These are phyloP conservation scores for Ophiocordyceps camponoti-rufipedis DNA, from an alignment of 2,329 filamentous ascomycete genomes.

Conservation along the genomic window DNA sequence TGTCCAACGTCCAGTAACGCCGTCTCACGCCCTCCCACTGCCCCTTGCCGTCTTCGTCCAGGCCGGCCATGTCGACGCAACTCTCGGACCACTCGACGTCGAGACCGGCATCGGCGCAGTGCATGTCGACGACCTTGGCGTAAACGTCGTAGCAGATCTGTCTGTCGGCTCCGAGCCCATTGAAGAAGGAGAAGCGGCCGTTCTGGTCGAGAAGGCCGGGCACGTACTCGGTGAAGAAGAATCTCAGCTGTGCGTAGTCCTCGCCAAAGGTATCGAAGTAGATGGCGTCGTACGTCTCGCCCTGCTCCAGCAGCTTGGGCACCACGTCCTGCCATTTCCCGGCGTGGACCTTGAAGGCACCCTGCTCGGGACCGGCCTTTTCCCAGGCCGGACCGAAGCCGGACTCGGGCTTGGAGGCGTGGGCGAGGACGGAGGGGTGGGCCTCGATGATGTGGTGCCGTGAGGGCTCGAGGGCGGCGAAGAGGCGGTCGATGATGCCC, in stretches of 20 bases:
- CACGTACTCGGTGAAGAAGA: conserved; percentile 78
- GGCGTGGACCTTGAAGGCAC: conserved; percentile 51
- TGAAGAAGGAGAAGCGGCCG: conserved; percentile 74
- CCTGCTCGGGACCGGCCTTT: conserved; percentile 33
- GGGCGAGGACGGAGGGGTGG: conserved; percentile 56
- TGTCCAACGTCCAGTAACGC: conserved; percentile 76
- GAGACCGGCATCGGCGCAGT: conserved; percentile 73
- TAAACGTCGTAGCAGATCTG: conserved; percentile 95
- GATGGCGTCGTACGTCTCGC: conserved; percentile 64
- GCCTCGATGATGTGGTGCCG: conserved; percentile 76
- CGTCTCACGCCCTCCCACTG: conserved; percentile 82
- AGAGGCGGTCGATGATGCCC: conserved; percentile 70
- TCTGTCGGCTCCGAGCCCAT: conserved; percentile 81
- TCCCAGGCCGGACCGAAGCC: conserved; percentile 40
- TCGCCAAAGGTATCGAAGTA: conserved; percentile 98
- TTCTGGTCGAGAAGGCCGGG: conserved; percentile 55
- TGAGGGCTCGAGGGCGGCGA: conserved; percentile 47
- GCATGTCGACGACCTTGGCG: conserved; percentile 77
- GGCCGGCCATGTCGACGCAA: conserved; percentile 44
- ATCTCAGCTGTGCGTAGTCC: conserved; percentile 67
- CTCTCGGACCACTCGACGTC: conserved; percentile 77
- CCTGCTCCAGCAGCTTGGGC: conserved; percentile 46
- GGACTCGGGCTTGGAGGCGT: conserved; percentile 31
- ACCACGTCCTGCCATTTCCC: conserved; percentile 69
- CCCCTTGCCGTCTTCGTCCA: conserved; percentile 48